Percentiles rank a stretch among this genome's conserved stretches.
Conservation (phyloP, 2,329 filamentous ascomycete genomes). For the Apiospora kogelbergensis region DNA sequence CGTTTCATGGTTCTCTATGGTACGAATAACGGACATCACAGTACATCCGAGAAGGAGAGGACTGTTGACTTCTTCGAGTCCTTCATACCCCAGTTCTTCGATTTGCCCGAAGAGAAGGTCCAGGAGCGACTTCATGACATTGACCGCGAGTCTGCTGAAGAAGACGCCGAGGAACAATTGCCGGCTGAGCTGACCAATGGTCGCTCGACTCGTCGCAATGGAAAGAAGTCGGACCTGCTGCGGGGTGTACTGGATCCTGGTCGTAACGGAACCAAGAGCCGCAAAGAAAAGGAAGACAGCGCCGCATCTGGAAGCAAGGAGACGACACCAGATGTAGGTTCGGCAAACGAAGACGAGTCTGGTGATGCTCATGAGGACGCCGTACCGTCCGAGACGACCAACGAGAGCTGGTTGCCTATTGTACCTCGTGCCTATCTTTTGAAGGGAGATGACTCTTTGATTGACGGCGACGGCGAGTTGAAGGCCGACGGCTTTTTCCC, state of each 20-base stretch:
- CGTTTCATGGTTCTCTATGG: conserved; percentile 65
- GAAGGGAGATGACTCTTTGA: conserved; percentile 52
- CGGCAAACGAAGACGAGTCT: conserved; percentile 75
- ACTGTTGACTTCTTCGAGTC: conserved; percentile 74
- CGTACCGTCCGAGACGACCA: conserved; percentile 60
- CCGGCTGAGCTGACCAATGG: conserved; percentile 71
- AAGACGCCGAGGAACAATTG: conserved; percentile 73
- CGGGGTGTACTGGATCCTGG: conserved; percentile 81
- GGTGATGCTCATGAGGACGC: conserved; percentile 59
- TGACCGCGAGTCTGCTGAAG: conserved; percentile 69
- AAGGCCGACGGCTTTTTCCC: conserved; percentile 80
- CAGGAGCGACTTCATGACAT: conserved; percentile 67
- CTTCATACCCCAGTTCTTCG: conserved; percentile 76
- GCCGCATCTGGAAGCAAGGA: conserved; percentile 80
- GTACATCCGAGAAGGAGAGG: conserved; percentile 70
- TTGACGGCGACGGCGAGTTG: conserved; percentile 60
- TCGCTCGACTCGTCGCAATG: conserved; percentile 63
- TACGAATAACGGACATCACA: conserved; percentile 68
- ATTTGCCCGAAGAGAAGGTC: conserved; percentile 69
- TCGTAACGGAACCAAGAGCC: conserved; percentile 68
- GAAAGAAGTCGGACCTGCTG: conserved; percentile 78
- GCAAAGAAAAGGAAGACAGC: conserved; percentile 77
- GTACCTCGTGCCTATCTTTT: conserved; percentile 57
- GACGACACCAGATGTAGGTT: conserved; percentile 81
- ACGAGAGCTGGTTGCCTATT: conserved; percentile 65